phyloP scores from a whole-genome alignment of 2,329 filamentous ascomycete genomes.

The Epichloe bromicola region DNA sequence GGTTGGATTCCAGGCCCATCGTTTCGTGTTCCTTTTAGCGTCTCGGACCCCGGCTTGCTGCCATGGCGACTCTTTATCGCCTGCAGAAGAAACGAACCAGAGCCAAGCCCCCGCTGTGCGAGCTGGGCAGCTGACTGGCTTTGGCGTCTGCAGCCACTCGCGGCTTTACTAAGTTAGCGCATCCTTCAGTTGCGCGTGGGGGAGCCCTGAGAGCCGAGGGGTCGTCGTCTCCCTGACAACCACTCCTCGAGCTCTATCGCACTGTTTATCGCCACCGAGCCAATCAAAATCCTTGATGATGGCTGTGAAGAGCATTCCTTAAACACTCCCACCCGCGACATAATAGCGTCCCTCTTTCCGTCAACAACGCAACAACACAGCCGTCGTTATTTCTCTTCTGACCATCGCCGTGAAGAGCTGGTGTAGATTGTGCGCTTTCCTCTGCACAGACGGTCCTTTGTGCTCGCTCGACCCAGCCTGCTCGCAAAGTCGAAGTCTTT shows the following conservation, averaged over 20 bases:
- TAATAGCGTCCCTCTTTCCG: neutral
- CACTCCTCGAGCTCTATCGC: neutral
- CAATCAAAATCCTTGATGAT: conserved; percentile 4
- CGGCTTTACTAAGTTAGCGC: neutral
- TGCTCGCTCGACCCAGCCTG: neutral
- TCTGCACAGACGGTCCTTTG: neutral
- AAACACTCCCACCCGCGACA: conserved; percentile 4
- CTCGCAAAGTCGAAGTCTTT: neutral
- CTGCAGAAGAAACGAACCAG: neutral
- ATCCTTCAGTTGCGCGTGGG: neutral
- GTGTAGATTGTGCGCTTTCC: neutral
- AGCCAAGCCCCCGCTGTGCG: neutral
- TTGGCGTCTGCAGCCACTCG: neutral
- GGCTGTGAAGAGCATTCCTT: conserved; percentile 7
- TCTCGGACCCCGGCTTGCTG: conserved; percentile 10
- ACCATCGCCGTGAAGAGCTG: neutral
- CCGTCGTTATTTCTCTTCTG: neutral
- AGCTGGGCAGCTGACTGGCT: conserved; percentile 1
- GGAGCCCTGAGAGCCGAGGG: neutral
- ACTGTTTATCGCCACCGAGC: conserved; percentile 6
- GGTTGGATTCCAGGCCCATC: neutral
- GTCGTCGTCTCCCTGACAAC: conserved; percentile 5
- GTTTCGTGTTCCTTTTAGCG: conserved; percentile 3
- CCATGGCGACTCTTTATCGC: conserved; percentile 11
- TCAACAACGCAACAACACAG: neutral